phyloP scores from a whole-genome alignment of 441 rosid species.

The Mallotus japonicus region DNA sequence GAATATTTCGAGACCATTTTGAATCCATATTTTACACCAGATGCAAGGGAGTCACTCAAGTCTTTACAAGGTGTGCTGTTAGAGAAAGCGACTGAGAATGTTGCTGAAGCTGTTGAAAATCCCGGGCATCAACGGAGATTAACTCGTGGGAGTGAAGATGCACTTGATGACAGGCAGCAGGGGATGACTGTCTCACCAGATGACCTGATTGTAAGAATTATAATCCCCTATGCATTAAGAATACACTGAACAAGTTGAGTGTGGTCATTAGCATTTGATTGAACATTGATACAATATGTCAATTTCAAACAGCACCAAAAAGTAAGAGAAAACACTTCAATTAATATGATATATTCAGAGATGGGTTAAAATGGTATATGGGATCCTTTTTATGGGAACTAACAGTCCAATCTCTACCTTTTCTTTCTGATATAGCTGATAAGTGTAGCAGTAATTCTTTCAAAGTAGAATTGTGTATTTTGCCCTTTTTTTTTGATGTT shows the following conservation, averaged over 20 bases:
- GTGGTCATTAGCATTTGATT: neutral
- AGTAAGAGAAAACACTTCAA: too few relatives aligned
- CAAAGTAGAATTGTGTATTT: neutral
- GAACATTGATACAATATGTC: neutral
- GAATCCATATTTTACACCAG: constrained; percentile 73
- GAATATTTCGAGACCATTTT: constrained; percentile 91
- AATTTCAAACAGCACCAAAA: too few relatives aligned
- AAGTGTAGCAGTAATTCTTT: neutral
- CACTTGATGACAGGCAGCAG: constrained; percentile 72
- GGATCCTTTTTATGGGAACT: neutral
- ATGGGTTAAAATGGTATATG: neutral
- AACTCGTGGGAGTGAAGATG: constrained; percentile 95
- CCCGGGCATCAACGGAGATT: constrained; percentile 78
- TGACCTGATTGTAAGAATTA: constrained; percentile 72
- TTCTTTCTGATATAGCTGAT: neutral
- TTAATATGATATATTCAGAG: too few relatives aligned
- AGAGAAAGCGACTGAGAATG: constrained; percentile 84
- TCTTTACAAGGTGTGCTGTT: constrained; percentile 79
- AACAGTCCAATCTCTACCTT: neutral
- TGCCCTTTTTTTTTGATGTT: neutral
- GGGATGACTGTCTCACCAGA: constrained; percentile 77
- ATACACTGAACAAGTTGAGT: neutral
- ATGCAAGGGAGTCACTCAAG: constrained; percentile 78
- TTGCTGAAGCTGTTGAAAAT: constrained; percentile 58
- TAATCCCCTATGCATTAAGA: neutral